Percentiles rank a stretch among this genome's conserved stretches.
Evolutionary conservation across 495 filamentous ascomycete species (phyloP).

Genomic region (Aspergillus saccharolyticus): DNA sequence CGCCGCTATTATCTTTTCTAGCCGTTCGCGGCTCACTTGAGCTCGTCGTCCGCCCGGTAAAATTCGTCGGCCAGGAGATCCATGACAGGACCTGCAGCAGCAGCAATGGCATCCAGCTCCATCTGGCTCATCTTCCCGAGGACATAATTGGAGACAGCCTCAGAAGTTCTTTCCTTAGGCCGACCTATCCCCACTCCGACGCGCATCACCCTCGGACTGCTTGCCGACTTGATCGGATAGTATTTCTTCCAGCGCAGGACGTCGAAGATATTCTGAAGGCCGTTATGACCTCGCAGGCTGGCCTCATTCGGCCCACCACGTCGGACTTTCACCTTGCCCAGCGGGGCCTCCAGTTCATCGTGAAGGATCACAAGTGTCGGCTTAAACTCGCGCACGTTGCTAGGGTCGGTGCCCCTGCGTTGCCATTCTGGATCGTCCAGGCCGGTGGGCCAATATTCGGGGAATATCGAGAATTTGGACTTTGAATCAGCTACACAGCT

Average conservation of each 20-base stretch:
- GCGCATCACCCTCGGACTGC: constrained; percentile 38
- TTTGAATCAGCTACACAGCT: too few relatives aligned
- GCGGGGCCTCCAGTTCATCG: constrained; percentile 70
- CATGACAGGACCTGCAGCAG: constrained; percentile 47
- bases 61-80: constrained; percentile 44
- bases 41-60: constrained; percentile 21
- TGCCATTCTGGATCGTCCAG: constrained; percentile 4
- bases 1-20: background rate
- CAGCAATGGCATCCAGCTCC: constrained; percentile 47
- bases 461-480: too few relatives aligned
- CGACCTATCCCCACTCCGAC: constrained; percentile 72
- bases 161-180: constrained; percentile 52
- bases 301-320: constrained; percentile 47
- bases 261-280: constrained; percentile 61
- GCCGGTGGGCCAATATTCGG: too few relatives aligned
- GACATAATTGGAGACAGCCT: constrained; percentile 62
- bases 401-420: constrained; percentile 7
- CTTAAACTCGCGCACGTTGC: constrained; percentile 19
- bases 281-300: constrained; percentile 69
- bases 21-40: background rate
- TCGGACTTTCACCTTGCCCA: constrained; percentile 61
- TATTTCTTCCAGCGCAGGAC: constrained; percentile 37
- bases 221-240: constrained; percentile 17
- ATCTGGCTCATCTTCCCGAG: constrained; percentile 52
- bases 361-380: constrained; percentile 67